A percentile compares a stretch with the other conserved stretches of the same genome.
phyloP scores from a whole-genome alignment of 345 rosid species.

The Citrus mangshanensis region DNA sequence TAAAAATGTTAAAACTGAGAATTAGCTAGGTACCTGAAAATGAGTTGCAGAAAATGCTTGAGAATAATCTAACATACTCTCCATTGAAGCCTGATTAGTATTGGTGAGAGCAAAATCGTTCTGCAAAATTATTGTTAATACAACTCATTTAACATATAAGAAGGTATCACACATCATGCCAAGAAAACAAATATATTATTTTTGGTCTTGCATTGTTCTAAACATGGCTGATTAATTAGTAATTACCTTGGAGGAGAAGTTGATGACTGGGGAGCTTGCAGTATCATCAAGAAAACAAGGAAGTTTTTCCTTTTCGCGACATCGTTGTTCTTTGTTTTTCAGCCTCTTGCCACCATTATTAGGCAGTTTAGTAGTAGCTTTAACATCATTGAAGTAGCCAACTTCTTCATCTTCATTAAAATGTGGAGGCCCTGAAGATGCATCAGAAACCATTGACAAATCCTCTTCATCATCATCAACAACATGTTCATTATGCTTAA shows the following conservation, averaged over 20 bases:
- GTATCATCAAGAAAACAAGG: constrained; percentile 77
- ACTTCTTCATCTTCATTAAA: constrained; percentile 39
- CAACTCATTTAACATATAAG: neutral
- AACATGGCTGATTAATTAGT: constrained; percentile 24
- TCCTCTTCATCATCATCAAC: constrained; percentile 60
- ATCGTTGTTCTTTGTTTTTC: constrained; percentile 35
- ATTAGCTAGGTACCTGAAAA: constrained; percentile 48
- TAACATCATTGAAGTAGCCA: constrained; percentile 20
- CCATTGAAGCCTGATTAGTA: constrained; percentile 41
- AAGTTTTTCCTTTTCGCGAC: constrained; percentile 31
- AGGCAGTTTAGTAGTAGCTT: constrained; percentile 11
- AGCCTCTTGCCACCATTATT: constrained; percentile 29
- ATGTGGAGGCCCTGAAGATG: constrained; percentile 96
- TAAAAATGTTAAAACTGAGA: neutral
- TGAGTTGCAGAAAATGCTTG: constrained; percentile 67
- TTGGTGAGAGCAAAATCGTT: constrained; percentile 32
- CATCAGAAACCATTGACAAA: constrained; percentile 94
- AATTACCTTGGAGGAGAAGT: constrained; percentile 50
- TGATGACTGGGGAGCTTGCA: constrained; percentile 77
- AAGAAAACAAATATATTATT: too few relatives aligned
- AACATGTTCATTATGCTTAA: constrained; percentile 8
- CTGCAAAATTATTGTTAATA: constrained; percentile 13
- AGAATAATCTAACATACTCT: constrained; percentile 56
- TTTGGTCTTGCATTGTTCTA: neutral
- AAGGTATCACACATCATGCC: neutral